These are phyloP conservation scores for Solidago caesia DNA, from an alignment of 129 eudicot species.

Conservation along the genomic window DNA sequence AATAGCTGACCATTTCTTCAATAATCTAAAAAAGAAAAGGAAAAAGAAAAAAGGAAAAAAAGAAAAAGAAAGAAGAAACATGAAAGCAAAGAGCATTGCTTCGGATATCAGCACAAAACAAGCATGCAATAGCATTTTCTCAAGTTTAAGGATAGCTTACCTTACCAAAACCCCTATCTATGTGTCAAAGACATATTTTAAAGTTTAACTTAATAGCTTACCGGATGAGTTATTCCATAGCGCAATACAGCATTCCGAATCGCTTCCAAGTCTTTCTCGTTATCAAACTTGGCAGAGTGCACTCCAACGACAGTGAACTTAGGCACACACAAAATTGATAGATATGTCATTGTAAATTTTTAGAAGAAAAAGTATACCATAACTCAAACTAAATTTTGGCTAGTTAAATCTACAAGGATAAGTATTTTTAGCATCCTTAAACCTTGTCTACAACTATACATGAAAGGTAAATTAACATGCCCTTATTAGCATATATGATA, in stretches of 20 bases:
- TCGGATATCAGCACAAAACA: conserved; percentile 6
- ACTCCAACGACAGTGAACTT: conserved; percentile 96
- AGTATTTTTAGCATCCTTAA: conserved; percentile 4
- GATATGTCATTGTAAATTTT: not conserved
- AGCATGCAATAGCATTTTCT: not conserved
- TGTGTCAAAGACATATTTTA: not conserved
- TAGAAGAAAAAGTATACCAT: not conserved
- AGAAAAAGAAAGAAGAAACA: not conserved
- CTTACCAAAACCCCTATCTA: not conserved
- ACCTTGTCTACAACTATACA: not conserved
- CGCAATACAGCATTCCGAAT: conserved; percentile 93
- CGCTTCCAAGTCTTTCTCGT: conserved; percentile 94
- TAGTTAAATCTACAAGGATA: not conserved
- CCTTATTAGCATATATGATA: conserved; percentile 7
- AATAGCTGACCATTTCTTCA: conserved; percentile 16
- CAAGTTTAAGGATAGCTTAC: not conserved
- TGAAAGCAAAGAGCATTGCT: conserved; percentile 4
- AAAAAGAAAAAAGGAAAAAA: not conserved
- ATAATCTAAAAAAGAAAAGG: not conserved
- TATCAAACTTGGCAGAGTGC: conserved; percentile 98
- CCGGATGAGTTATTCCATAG: conserved; percentile 88
- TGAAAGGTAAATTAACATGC: not conserved
- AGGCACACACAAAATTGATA: not conserved
- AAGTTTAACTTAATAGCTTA: conserved; percentile 32
- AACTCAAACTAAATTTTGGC: conserved; percentile 6